Conservation (phyloP, 805 yeast species). For the Nakazawaea holstii region DNA sequence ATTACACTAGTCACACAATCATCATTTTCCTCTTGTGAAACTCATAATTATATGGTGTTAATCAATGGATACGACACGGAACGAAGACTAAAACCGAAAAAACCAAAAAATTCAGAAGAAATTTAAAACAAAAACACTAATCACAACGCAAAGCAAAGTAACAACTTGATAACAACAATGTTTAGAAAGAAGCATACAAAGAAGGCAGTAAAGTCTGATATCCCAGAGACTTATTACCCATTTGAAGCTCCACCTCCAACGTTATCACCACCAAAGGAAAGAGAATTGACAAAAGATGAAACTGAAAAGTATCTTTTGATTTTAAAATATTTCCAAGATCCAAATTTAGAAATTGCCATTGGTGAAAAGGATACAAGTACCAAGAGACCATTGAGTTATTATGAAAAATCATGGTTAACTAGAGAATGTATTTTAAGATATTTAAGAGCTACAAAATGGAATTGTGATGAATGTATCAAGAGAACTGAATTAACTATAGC, state of each 20-base stretch:
- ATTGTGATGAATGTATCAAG: conserved; percentile 57
- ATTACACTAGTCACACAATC: too few species aligned
- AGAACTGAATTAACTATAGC: conserved; percentile 74
- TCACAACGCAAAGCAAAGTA: neutral
- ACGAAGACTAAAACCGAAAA: too few species aligned
- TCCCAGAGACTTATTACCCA: conserved; percentile 2
- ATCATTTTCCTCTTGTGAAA: too few species aligned
- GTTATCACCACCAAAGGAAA: conserved; percentile 7
- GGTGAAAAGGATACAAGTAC: conserved; percentile 35
- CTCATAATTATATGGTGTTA: too few species aligned
- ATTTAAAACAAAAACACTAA: too few species aligned
- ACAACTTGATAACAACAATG: too few species aligned
- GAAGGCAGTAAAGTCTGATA: neutral
- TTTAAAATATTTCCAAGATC: conserved; percentile 52
- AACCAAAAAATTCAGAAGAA: too few species aligned
- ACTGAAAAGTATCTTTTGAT: conserved; percentile 55
- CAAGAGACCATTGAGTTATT: conserved; percentile 28
- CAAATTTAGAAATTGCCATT: conserved; percentile 44
- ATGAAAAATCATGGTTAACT: conserved; percentile 89
- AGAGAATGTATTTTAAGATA: conserved; percentile 88
- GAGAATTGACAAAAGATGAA: conserved; percentile 47
- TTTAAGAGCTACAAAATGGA: conserved; percentile 93
- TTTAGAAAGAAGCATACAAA: neutral
- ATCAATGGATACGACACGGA: too few species aligned
- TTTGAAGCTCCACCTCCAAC: conserved; percentile 5